Evolutionary conservation across 1,139 yeast species (phyloP), one percentile per base, ranked within the genome.

Genomic region (Candida albicans): DNA sequence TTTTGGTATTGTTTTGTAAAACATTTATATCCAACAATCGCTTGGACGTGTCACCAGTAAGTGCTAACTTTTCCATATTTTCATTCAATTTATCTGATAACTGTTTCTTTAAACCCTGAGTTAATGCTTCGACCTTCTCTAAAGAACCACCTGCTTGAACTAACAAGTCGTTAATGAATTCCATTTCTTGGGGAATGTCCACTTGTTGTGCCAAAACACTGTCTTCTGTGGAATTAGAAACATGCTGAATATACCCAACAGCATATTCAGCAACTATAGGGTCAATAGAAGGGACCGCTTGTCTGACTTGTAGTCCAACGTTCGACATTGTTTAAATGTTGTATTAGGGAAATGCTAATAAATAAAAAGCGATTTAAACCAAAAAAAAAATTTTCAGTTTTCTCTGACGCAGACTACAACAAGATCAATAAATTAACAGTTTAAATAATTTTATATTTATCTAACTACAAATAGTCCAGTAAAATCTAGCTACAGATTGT

Each of bases 201-300:
- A 88, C 65, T 56, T 81, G 84, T 49, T 85, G 89, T 29, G 90
- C 82, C 35, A 81, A 68, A n/a, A 87, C 95, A 37, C 91, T 83
- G 62, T 89, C 96, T 54, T 82, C 85, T 0, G 95, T 87, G 24
- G 87, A 75, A 42, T 71, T 74, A 22, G 89, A 80, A 22, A 90
- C 73, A 66, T 89, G 93, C 50, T 85, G 84, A 46, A 88, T 81
- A 57, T 90, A 91, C 1, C 98, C 99, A 37, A 85, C 84, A 2
- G 96, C 95, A 58, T 91, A 91, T 51, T 90, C 95, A 1, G 95
- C 82, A 22, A 91, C 96, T n/a, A 90, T 82, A 1, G 91, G 83
- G 56, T 93, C 98, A 41, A 91, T 79, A 1, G 87, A 75, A 2
- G 96, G 95, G 6, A 84, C 95, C 0, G 96, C 93, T 61, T 85